phyloP scores from a whole-genome alignment of 2,329 filamentous ascomycete species.

The Sporothrix pallida region DNA sequence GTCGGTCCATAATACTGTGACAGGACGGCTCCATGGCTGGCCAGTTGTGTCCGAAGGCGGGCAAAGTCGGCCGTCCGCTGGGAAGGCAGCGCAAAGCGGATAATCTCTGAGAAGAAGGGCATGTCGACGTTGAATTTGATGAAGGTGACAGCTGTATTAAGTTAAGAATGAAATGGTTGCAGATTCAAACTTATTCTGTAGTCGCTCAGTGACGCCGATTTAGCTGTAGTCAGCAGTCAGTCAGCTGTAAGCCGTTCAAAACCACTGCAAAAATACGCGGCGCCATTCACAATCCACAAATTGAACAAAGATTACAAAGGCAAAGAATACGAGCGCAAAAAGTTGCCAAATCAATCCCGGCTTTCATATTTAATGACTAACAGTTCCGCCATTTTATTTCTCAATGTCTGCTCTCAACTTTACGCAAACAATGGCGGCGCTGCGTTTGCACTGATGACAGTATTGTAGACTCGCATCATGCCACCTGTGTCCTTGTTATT shows the following conservation, averaged over 20 bases:
- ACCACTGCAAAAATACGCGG: no score
- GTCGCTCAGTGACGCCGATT: neutral
- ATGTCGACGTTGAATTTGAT: neutral
- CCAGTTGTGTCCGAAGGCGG: neutral
- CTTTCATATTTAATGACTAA: no score
- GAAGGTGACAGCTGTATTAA: neutral
- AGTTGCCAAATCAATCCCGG: no score
- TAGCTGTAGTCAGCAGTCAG: no score
- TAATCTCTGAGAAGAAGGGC: neutral
- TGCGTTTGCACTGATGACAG: slow-evolving; percentile 35
- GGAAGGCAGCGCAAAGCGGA: neutral
- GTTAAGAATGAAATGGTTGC: no score
- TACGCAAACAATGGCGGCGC: slow-evolving; percentile 33
- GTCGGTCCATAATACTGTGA: slow-evolving; percentile 13
- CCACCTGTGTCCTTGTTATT: neutral
- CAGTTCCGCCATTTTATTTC: no score
- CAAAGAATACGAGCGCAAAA: no score
- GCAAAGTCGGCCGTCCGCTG: neutral
- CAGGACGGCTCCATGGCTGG: neutral
- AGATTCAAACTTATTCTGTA: no score
- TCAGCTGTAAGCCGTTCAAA: no score
- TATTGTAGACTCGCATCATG: slow-evolving; percentile 34
- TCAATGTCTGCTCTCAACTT: no score
- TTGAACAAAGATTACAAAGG: no score
- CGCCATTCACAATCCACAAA: no score